A percentile compares a stretch with the other conserved stretches of the same genome.
These are phyloP conservation scores for Metschnikowia chrysomelidarum DNA, from an alignment of 805 yeast species.

Conservation along the genomic window DNA sequence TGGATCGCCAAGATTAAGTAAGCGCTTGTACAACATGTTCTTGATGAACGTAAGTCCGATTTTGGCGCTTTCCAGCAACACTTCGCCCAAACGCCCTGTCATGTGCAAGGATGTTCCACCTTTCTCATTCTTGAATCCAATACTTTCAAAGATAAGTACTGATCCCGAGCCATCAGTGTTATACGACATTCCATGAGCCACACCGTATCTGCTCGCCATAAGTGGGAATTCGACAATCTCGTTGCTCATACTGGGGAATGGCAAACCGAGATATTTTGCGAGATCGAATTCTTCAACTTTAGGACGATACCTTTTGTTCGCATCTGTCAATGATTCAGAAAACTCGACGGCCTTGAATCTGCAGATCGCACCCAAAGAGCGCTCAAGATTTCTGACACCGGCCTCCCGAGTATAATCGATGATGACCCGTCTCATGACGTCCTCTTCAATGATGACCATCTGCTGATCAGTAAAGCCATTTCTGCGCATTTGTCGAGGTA, in stretches of 20 bases:
- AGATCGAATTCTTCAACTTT: slow-evolving; percentile 53
- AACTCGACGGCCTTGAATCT: slow-evolving; percentile 79
- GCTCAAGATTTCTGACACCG: slow-evolving; percentile 79
- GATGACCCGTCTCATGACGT: slow-evolving; percentile 60
- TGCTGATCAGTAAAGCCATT: slow-evolving; percentile 54
- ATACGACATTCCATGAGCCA: slow-evolving; percentile 86
- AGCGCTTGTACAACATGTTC: slow-evolving; percentile 43
- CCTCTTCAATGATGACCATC: slow-evolving; percentile 47
- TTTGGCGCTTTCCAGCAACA: slow-evolving; percentile 75
- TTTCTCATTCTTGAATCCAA: slow-evolving; percentile 53
- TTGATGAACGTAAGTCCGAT: slow-evolving; percentile 75
- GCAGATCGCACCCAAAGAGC: slow-evolving; percentile 72
- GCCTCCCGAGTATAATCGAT: slow-evolving; percentile 77
- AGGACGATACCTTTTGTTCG: slow-evolving; percentile 29
- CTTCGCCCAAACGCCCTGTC: slow-evolving; percentile 83
- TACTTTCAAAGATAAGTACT: slow-evolving; percentile 73
- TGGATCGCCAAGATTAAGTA: slow-evolving; percentile 29
- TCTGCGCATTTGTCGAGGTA: slow-evolving; percentile 71
- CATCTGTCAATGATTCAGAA: slow-evolving; percentile 30
- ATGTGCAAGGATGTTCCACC: slow-evolving; percentile 46
- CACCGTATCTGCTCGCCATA: slow-evolving; percentile 57
- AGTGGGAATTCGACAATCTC: slow-evolving; percentile 40
- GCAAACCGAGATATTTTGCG: slow-evolving; percentile 68
- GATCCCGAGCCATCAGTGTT: slow-evolving; percentile 87
- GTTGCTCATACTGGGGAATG: slow-evolving; percentile 39